Evolutionary conservation across 139 green algal species (phyloP).

Genomic region (Auxenochlorella protothecoides): DNA sequence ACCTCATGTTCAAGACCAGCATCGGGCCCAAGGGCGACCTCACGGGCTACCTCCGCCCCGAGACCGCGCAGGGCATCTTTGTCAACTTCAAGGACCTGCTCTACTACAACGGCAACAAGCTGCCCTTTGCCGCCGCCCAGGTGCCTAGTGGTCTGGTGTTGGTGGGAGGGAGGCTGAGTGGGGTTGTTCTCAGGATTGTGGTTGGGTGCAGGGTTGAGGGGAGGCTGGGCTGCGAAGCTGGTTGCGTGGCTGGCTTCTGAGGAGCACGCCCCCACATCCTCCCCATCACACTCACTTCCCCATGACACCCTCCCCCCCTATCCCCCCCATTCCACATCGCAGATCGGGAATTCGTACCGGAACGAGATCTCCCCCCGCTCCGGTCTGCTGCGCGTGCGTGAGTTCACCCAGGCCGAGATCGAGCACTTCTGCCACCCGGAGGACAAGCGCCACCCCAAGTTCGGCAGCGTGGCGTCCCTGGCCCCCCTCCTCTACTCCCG

Average conservation of each 20-base stretch:
- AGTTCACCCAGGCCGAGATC: slow-evolving; percentile 99
- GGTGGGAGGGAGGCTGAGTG: not conserved
- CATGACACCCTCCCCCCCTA: too few species aligned
- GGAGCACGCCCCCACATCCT: too few species aligned
- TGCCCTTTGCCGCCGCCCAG: slow-evolving; percentile 96
- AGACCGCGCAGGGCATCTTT: slow-evolving; percentile 88
- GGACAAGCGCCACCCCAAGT: slow-evolving; percentile 91
- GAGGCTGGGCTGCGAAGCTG: too few species aligned
- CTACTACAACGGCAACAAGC: slow-evolving; percentile 96
- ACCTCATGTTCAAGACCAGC: slow-evolving; percentile 96
- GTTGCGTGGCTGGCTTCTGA: too few species aligned
- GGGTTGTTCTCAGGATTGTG: not conserved
- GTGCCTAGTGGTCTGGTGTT: not conserved
- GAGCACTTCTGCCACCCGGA: slow-evolving; percentile 96
- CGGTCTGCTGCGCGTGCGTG: slow-evolving; percentile 89
- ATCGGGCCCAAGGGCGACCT: slow-evolving; percentile 78
- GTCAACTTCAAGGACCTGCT: slow-evolving; percentile 92
- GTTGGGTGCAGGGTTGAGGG: too few species aligned
- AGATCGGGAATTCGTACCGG: slow-evolving; percentile 89
- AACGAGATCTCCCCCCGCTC: slow-evolving; percentile 91
- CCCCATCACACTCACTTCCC: too few species aligned
- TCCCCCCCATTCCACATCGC: not conserved
- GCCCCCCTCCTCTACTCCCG: slow-evolving; percentile 84
- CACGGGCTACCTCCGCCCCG: slow-evolving; percentile 77
- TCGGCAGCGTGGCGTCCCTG: slow-evolving; percentile 63